Evolutionary conservation across 2,329 filamentous ascomycete species (phyloP).

Genomic region (Rutstroemia sp.): DNA sequence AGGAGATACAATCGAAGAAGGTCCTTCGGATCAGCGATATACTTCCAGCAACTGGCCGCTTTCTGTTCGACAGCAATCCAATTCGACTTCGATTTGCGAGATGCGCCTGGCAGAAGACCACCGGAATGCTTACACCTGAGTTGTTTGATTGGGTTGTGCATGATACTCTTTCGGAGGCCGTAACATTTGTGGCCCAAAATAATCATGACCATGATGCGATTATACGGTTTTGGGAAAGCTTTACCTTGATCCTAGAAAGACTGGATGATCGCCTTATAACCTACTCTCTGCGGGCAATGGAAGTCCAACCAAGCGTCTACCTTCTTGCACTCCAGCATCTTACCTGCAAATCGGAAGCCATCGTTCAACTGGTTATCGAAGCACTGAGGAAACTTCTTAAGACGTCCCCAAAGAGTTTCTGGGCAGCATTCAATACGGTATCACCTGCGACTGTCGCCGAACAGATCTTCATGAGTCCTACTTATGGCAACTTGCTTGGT

Average conservation of each 20-base stretch:
- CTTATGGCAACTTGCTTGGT: slow-evolving; percentile 52
- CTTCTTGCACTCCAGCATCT: slow-evolving; percentile 52
- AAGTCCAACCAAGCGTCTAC: slow-evolving; percentile 68
- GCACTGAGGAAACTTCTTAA: slow-evolving; percentile 64
- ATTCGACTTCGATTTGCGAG: slow-evolving; percentile 58
- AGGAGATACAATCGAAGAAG: slow-evolving; percentile 69
- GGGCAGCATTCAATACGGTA: slow-evolving; percentile 79
- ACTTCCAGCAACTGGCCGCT: slow-evolving; percentile 75
- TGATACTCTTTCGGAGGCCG: slow-evolving; percentile 60
- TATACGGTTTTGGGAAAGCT: slow-evolving; percentile 71
- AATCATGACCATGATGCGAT: slow-evolving; percentile 43
- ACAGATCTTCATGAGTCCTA: slow-evolving; percentile 67
- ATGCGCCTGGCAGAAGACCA: slow-evolving; percentile 57
- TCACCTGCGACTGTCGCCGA: slow-evolving; percentile 77
- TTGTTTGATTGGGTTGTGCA: slow-evolving; percentile 87
- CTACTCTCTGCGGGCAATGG: slow-evolving; percentile 70
- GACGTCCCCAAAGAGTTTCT: slow-evolving; percentile 73
- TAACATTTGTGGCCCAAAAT: slow-evolving; percentile 54
- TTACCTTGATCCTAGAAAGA: slow-evolving; percentile 64
- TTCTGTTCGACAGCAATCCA: slow-evolving; percentile 69
- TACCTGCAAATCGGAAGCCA: slow-evolving; percentile 40
- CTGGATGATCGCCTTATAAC: slow-evolving; percentile 69
- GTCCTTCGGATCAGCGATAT: slow-evolving; percentile 69
- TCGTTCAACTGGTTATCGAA: slow-evolving; percentile 62
- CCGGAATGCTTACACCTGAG: slow-evolving; percentile 51